Evolutionary conservation across 2,329 filamentous ascomycete species (phyloP).

Genomic region (Trichoderma polysporum): DNA sequence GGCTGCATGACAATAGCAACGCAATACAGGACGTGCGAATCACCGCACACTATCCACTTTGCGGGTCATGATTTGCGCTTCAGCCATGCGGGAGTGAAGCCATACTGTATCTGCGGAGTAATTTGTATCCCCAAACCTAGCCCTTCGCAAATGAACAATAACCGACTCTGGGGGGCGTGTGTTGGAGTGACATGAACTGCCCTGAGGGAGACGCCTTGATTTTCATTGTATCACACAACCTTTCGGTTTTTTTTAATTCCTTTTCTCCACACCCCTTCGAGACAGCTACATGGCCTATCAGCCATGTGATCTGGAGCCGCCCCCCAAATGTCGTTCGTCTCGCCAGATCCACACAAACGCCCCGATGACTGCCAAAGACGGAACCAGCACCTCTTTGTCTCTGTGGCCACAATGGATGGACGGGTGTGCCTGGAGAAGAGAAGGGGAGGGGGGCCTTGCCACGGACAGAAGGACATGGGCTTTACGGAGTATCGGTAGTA

Average conservation of each 20-base stretch:
- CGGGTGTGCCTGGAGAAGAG: background rate
- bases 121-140: background rate
- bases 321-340: background rate
- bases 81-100: background rate
- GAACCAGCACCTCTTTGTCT: background rate
- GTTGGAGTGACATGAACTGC: background rate
- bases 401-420: constrained; percentile 7
- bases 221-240: background rate
- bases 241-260: background rate
- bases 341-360: background rate
- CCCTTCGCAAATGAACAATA: background rate
- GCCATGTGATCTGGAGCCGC: constrained; percentile 20
- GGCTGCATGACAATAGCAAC: constrained; percentile 12
- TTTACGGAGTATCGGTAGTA: background rate
- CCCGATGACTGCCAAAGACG: background rate
- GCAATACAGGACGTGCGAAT: background rate
- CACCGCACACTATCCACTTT: background rate
- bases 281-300: constrained; percentile 15
- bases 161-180: background rate
- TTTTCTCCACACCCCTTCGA: constrained; percentile 5
- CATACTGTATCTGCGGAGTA: no score
- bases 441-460: background rate
- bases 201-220: background rate
- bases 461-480: background rate
- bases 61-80: background rate